Base-by-base conservation (phyloP, 257 asterid species). In the Paraleonurus japonicus region DNA sequence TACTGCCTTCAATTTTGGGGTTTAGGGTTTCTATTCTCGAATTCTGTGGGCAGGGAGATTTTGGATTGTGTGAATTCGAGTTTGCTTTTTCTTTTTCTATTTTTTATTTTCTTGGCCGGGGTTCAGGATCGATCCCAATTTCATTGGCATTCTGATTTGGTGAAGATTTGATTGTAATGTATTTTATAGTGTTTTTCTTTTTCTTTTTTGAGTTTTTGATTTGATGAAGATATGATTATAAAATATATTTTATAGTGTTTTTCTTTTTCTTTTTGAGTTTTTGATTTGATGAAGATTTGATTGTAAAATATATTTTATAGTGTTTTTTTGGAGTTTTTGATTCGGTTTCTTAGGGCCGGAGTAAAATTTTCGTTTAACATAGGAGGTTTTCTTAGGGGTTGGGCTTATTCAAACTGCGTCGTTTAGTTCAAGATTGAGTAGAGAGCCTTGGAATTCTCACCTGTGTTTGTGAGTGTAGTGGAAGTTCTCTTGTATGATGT, bases 341-440 rank as follows among this genome's bases (percentile, higher is more conserved):
- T 55, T 70, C 27, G 58, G 27, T 70, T 79, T 12, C 73, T 65
- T 71, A 37, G 60, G 53, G 50, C 7, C 37, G 0, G 71, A 71
- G 72, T 2, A 41, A 66, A 17, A 4, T 3, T 30, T 27, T 9
- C 63, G n/a, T n/a, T 45, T 55, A 6, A n/a, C 10, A 8, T 13
- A 13, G 17, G 54, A 15, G 76, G 71, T 17, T 59, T 43, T 77
- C 19, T 16, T 20, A 55, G 35, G 66, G 19, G 12, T 35, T 32
- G 1, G n/a, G n/a, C 47, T 0, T 12, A 4, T 48, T 23, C 13
- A 4, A 7, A 16, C 26, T 17, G 54, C 24, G 11, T 20, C 41
- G 33, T 63, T 23, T 71, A 20, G 23, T 15, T 45, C 2, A 20
- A 50, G 7, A 12, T 51, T 15, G 39, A 2, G 4, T 11, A 39